These are phyloP conservation scores for Pyrenopolyporus hunteri DNA, from an alignment of 495 filamentous ascomycete genomes.

Conservation along the genomic window DNA sequence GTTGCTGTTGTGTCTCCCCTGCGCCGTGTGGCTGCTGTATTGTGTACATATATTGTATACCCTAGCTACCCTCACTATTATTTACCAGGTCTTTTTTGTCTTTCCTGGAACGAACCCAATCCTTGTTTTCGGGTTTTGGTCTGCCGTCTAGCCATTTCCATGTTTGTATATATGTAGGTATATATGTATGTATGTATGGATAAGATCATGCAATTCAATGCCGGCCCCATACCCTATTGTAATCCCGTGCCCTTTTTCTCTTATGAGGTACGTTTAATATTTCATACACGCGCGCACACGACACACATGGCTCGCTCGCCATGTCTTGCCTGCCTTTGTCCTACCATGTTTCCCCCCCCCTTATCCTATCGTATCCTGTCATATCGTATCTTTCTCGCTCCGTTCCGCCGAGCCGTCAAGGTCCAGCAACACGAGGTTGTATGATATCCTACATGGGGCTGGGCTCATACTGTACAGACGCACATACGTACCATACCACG, in stretches of 20 bases:
- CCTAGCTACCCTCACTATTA: too few species aligned
- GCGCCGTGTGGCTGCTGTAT: too few species aligned
- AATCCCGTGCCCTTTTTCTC: background rate
- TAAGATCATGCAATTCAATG: constrained; percentile 4
- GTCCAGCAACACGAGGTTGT: background rate
- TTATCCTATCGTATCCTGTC: background rate
- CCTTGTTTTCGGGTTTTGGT: too few species aligned
- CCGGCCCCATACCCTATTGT: background rate
- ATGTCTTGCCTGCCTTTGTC: too few species aligned
- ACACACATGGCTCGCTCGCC: too few species aligned
- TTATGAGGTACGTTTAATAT: too few species aligned
- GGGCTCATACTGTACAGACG: background rate
- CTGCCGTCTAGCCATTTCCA: background rate
- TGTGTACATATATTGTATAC: too few species aligned
- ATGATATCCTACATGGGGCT: background rate
- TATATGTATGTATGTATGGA: too few species aligned
- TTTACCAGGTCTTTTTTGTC: too few species aligned
- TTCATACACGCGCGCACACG: too few species aligned
- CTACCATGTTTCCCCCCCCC: background rate
- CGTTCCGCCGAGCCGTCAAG: background rate
- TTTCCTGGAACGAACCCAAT: too few species aligned
- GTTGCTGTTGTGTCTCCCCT: constrained; percentile 17
- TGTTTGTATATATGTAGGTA: too few species aligned
- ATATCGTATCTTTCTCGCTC: background rate
- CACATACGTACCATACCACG: background rate